Evolutionary conservation across 495 filamentous ascomycete genomes (phyloP), one percentile per base, ranked within the genome.

Genomic region (Hypomontagnella submonticulosa): DNA sequence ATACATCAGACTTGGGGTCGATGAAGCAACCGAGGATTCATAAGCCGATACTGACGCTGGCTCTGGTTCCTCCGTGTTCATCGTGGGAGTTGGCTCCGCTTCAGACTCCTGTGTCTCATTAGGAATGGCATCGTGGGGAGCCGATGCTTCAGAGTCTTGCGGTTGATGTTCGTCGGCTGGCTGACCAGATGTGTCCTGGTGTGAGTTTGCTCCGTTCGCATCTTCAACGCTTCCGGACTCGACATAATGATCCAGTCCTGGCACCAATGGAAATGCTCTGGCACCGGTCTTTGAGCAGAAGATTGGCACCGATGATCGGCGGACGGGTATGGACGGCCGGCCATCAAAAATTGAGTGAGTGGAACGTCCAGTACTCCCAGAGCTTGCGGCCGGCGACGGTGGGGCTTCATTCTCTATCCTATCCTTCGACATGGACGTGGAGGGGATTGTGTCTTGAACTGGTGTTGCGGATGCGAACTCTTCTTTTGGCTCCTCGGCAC

Each of bases 1-100:
- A 15, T 61, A 68, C 54, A 72, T 73, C 9, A 80, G 40, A 5
- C 63, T 77, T 15, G 78, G 78, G 13, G 78, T 79, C 7, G 77
- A 75, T 8, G 77, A 77, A 37, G 75, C 69, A 19, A 72, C 75
- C 20, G 75, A 75, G 2, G 55, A 18, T 9, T 58, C 66, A 9
- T 69, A 69, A 11, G 10, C 48, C 41, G 47, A 36, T 23, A 11
- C 19, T 44, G 48, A 44, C 30, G 10, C 20, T 20, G 44, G 32
- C 41, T 47, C 57, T 27, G 4, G 33, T 32, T 54, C 59, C 9
- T 63, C 60, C 13, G 13, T 9, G 16, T 36, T 46, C 4, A 48
- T 44, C 12, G 23, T 51, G 7, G 15, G 20, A 32, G 11, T 30
- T n/a, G 32, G 13, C 20, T 12, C 41, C 20, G 57, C 57, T 54